Evolutionary conservation across 2,329 filamentous ascomycete species (phyloP).

Genomic region (Aspergillus sp.): DNA sequence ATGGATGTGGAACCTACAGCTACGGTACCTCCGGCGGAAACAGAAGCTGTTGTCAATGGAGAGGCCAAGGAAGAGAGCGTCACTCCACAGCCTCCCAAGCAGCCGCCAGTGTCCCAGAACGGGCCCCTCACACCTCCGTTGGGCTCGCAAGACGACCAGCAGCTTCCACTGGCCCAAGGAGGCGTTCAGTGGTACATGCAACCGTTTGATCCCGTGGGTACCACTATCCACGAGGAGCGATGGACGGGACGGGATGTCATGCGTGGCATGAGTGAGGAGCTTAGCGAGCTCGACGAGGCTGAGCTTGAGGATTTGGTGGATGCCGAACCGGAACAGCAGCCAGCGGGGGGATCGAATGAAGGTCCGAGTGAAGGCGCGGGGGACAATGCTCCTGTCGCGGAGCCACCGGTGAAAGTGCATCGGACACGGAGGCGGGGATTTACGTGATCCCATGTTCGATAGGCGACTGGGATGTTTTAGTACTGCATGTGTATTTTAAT

Average conservation of each 20-base stretch:
- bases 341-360: constrained; percentile 5
- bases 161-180: constrained; percentile 53
- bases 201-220: constrained; percentile 68
- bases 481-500: constrained; percentile 4
- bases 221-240: constrained; percentile 66
- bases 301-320: constrained; percentile 62
- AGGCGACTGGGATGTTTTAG: constrained; percentile 4
- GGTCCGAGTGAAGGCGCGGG: constrained; percentile 8
- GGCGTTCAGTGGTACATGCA: constrained; percentile 84
- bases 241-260: constrained; percentile 65
- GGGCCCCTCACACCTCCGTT: constrained; percentile 33
- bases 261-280: constrained; percentile 68
- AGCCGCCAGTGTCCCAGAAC: constrained; percentile 22
- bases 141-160: constrained; percentile 33
- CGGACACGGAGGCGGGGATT: constrained; percentile 24
- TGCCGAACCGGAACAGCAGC: constrained; percentile 36
- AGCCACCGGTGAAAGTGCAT: constrained; percentile 17
- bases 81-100: constrained; percentile 36
- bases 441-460: constrained; percentile 8
- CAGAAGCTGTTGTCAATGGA: constrained; percentile 14
- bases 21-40: constrained; percentile 28
- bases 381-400: constrained; percentile 4
- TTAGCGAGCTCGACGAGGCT: constrained; percentile 87
- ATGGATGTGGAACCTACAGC: constrained; percentile 15
- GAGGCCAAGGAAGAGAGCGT: constrained; percentile 18